Evolutionary conservation across 202 grass and related monocot genomes (phyloP).

Genomic region (Dendrocalamus latiflorus): DNA sequence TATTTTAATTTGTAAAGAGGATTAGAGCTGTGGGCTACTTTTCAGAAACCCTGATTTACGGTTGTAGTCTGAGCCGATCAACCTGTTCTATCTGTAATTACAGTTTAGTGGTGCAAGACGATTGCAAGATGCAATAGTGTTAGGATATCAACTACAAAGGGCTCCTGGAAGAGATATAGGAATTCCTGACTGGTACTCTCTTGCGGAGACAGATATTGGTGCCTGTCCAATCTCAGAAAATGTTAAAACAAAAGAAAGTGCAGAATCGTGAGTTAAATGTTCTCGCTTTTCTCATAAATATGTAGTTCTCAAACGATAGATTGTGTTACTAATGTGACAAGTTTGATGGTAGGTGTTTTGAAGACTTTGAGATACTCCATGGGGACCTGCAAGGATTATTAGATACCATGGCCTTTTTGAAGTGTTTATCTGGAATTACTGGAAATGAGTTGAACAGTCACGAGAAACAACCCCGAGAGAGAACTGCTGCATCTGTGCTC

Average conservation of each 20-base stretch:
- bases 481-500: constrained; percentile 57
- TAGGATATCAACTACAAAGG: constrained; percentile 95
- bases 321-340: no score
- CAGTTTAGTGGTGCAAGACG: constrained; percentile 86
- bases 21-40: not conserved
- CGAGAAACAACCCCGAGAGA: constrained; percentile 53
- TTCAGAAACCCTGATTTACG: constrained; percentile 1
- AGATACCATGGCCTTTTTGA: constrained; percentile 67
- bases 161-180: constrained; percentile 72
- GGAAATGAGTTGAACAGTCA: constrained; percentile 31
- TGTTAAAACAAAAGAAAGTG: not conserved
- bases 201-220: constrained; percentile 33
- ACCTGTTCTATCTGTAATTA: constrained; percentile 5
- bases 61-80: constrained; percentile 1
- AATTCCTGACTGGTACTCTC: constrained; percentile 93
- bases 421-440: constrained; percentile 58
- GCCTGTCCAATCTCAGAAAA: constrained; percentile 21
- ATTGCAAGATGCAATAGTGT: constrained; percentile 84
- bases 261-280: no score
- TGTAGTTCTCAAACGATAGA: no score
- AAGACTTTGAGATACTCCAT: no score
- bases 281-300: no score
- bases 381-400: constrained; percentile 57
- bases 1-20: not conserved
- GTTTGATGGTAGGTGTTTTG: no score